Base-by-base conservation (phyloP, 2,329 filamentous ascomycete species). In the Rugonectria rugulosa region DNA sequence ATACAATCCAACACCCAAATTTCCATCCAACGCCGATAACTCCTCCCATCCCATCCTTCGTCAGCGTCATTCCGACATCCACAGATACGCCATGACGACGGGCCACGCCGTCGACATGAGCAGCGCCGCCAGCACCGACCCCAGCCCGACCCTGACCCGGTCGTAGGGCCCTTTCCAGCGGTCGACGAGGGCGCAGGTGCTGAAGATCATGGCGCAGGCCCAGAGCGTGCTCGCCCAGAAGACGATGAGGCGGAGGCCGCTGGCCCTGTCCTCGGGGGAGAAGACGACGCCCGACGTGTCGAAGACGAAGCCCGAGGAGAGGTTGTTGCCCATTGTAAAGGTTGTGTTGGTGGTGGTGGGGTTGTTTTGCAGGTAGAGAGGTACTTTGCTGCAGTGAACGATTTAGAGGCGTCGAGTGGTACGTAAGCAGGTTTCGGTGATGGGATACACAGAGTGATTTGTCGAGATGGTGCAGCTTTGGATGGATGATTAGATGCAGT, bases 121-220 rank as follows among this genome's bases (percentile, higher is more conserved):
- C 3, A 70, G 5, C 0, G 73, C 73, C 7, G 58, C 67, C 9
- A 75, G 5, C 3, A 75, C 70, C 1, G 67, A 68, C 1, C 70
- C 65, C 0, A 53, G 34, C 0, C 68, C 66, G 3, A 68, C 69
- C 2, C 65, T 65, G 29, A 69, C 65, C 44, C 73, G 72, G 41
- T 76, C 73, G 52, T 68, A 60, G 10, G 71, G 70, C 0, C 76
- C 75, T 57, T 72, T 70, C 76, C 76, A 79, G n/a, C 76, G 73
- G 58, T 75, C 72, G 59, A 78, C 60, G 51, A 79, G 70, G n/a
- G 66, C 66, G 65, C 75, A 72, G 24, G 76, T 75, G 56, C 70
- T 75, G 62, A 72, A 77, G 63, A 79, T 74, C 69, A 77, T 75
- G 67, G 71, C 74, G 56, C 72, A 71, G 45, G 49, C 68, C 65